Conservation (phyloP, 2,329 filamentous ascomycete genomes). For the Raffaelea arxii region DNA sequence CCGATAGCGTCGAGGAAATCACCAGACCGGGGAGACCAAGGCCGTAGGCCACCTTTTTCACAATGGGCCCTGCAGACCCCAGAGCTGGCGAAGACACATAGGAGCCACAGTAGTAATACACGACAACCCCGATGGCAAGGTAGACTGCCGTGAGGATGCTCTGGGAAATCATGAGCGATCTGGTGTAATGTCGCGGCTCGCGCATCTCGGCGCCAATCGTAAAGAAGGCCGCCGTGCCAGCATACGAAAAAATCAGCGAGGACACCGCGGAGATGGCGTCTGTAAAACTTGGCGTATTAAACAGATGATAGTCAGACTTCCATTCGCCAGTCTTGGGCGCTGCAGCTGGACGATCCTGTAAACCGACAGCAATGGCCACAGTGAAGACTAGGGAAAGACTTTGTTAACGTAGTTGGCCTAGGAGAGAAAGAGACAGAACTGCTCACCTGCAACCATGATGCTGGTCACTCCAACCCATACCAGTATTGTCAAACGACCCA, state of each 20-base stretch:
- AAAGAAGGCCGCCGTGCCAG: slow-evolving; percentile 50
- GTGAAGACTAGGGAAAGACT: slow-evolving; percentile 21
- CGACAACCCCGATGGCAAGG: slow-evolving; percentile 52
- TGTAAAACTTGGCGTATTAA: slow-evolving; percentile 46
- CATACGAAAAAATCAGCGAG: slow-evolving; percentile 51
- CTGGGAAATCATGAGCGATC: slow-evolving; percentile 1
- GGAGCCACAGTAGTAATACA: slow-evolving; percentile 51
- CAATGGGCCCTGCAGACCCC: slow-evolving; percentile 45
- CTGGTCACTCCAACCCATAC: slow-evolving; percentile 51
- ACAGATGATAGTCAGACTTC: slow-evolving; percentile 47
- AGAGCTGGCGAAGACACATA: slow-evolving; percentile 54
- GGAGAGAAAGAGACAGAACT: not conserved
- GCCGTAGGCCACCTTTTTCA: slow-evolving; percentile 54
- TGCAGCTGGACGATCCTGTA: slow-evolving; percentile 45
- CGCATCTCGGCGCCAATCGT: slow-evolving; percentile 58
- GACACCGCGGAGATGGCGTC: slow-evolving; percentile 44
- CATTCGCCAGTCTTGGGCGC: slow-evolving; percentile 32
- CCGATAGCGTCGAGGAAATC: slow-evolving; percentile 25
- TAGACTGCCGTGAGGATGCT: slow-evolving; percentile 34
- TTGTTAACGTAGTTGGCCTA: too few relatives aligned
- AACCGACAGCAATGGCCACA: slow-evolving; percentile 49
- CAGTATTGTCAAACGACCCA: slow-evolving; percentile 52
- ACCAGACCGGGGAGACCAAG: slow-evolving; percentile 45
- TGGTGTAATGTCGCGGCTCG: slow-evolving; percentile 26
- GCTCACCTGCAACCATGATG: slow-evolving; percentile 40